Base-by-base conservation (phyloP, 768 basidiomycete species). In the Cytidiella melzeri region DNA sequence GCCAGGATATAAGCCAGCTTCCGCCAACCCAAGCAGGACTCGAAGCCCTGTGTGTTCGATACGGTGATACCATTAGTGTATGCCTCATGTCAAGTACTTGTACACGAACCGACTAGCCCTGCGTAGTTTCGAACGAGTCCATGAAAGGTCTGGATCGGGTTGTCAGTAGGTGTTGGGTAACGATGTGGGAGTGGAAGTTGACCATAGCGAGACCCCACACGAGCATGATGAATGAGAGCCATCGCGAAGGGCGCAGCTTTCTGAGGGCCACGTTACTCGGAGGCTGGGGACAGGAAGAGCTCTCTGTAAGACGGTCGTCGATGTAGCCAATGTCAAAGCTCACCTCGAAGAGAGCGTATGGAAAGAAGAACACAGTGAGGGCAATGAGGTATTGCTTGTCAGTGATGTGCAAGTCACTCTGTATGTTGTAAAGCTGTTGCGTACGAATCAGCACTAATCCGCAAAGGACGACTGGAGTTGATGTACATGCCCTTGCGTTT, bases 311-410 rank as follows among this genome's bases (percentile, higher is more conserved):
- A 15, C 30, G 30, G 7, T 7, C 30, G 15, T 7, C 7, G 30
- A 34, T 34, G 7, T 34, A n/a, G n/a, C 3, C 20, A 47, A 11
- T 4, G 24, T 9, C 7, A 37, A 25, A 20, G 48, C 69, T 51
- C 28, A 83, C 85, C 73, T 87, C 85, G 13, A 87, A 80, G 37
- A 82, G 52, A 20, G 84, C 71, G 61, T 83, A 89, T 7, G 81
- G 81, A 49, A 87, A 82, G 68, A 87, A 90, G 71, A 90, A 89
- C 3, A 86, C 73, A 3, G 83, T 84, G 43, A 86, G 67, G 3
- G 82, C 81, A 46, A 83, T 70, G 25, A 85, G 69, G 60, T 86
- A 86, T 57, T 85, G 83, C 41, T 68, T 74, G 57, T 85, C 79
- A 5, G 72, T 74, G 23, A 86, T 77, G 26, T 77, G 67, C 38